Evolutionary conservation across 164 flowering plant species (phyloP).

Genomic region (Piper longum): DNA sequence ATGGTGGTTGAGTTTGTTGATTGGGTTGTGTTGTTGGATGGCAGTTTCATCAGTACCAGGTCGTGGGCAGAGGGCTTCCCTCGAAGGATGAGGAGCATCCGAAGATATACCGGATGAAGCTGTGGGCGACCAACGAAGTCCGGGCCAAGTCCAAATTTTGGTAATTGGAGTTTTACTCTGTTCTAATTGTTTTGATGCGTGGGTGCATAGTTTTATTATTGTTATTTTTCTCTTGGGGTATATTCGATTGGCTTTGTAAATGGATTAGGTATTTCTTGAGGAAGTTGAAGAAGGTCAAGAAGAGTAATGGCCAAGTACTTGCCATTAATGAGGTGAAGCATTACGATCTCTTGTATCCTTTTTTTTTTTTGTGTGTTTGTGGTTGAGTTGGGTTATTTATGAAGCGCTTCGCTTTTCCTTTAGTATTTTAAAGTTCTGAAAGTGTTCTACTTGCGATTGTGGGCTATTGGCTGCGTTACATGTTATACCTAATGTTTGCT

Average conservation of each 20-base stretch:
- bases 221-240: neutral
- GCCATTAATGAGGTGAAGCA: conserved; percentile 66
- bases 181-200: neutral
- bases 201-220: neutral
- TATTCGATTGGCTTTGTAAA: neutral
- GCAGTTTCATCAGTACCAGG: conserved; percentile 23
- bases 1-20: neutral
- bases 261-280: conserved; percentile 65
- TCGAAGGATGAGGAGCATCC: conserved; percentile 16
- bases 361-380: no score
- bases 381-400: no score
- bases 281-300: conserved; percentile 89
- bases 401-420: no score
- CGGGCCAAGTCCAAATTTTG: conserved; percentile 24
- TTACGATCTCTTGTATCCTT: neutral
- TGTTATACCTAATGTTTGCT: no score
- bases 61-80: conserved; percentile 20
- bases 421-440: no score
- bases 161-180: conserved; percentile 1
- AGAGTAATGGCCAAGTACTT: conserved; percentile 76
- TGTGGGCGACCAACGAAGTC: conserved; percentile 24
- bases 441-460: no score
- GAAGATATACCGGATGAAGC: conserved; percentile 22
- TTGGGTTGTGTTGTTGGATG: neutral
- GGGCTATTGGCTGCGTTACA: no score